Percentiles rank a stretch among this genome's conserved stretches.
phyloP scores from a whole-genome alignment of 768 basidiomycete species.

The Phaeotremella skinneri region DNA sequence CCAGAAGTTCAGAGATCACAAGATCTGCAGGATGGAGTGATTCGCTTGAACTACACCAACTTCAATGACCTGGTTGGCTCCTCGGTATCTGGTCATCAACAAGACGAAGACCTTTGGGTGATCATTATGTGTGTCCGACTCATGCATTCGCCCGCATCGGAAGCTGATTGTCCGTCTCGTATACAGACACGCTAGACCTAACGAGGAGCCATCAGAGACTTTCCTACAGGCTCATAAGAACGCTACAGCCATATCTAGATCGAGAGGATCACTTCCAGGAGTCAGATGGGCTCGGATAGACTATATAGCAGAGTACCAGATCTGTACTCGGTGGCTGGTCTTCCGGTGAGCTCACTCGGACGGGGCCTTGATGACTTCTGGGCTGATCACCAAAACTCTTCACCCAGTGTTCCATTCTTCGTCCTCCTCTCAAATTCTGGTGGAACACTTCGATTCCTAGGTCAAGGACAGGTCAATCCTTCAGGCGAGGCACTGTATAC shows the following conservation, averaged over 20 bases:
- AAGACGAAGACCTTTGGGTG: slow-evolving; percentile 70
- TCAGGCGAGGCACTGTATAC: slow-evolving; percentile 62
- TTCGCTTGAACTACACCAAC: slow-evolving; percentile 78
- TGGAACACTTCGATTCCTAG: slow-evolving; percentile 75
- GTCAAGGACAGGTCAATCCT: slow-evolving; percentile 63
- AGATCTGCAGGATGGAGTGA: slow-evolving; percentile 61
- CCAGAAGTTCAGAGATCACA: slow-evolving; percentile 31
- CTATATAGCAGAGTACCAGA: slow-evolving; percentile 74
- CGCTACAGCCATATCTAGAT: slow-evolving; percentile 63
- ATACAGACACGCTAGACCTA: slow-evolving; percentile 62
- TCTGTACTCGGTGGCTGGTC: slow-evolving; percentile 81
- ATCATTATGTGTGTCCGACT: slow-evolving; percentile 65
- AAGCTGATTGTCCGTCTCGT: slow-evolving; percentile 5
- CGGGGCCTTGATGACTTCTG: neutral
- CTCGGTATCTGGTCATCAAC: slow-evolving; percentile 50
- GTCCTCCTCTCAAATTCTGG: slow-evolving; percentile 71
- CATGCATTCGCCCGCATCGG: neutral
- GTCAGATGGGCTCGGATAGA: slow-evolving; percentile 83
- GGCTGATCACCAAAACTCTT: neutral
- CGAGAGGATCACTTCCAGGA: slow-evolving; percentile 58
- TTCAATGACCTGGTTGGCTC: slow-evolving; percentile 56
- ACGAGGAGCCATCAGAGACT: slow-evolving; percentile 66
- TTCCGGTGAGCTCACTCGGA: slow-evolving; percentile 63
- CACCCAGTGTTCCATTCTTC: slow-evolving; percentile 70
- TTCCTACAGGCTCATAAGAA: slow-evolving; percentile 73